phyloP scores from a whole-genome alignment of 768 basidiomycete species.

The Fomitopsis serialis region DNA sequence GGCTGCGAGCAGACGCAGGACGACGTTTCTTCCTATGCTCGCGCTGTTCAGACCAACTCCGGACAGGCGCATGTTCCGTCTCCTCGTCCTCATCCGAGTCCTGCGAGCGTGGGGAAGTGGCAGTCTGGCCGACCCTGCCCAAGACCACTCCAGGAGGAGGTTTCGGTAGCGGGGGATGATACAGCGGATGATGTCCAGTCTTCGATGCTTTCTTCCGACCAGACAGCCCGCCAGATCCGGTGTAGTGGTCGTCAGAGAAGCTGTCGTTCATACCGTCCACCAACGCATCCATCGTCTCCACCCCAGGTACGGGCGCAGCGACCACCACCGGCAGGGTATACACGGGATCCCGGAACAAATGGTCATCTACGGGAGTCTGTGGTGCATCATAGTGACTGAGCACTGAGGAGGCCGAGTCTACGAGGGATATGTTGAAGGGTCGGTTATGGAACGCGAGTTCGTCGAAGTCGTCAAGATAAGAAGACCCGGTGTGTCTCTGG shows the following conservation, averaged over 20 bases:
- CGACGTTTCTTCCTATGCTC: conserved; percentile 2
- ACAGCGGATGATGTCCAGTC: conserved; percentile 64
- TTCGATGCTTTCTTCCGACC: conserved; percentile 51
- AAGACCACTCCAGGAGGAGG: conserved; percentile 78
- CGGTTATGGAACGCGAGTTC: conserved; percentile 1
- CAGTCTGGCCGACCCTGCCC: conserved; percentile 35
- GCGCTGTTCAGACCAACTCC: conserved; percentile 2
- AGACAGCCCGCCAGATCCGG: conserved; percentile 31
- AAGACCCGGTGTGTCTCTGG: conserved; percentile 10
- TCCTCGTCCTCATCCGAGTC: conserved; percentile 58
- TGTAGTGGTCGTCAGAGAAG: conserved; percentile 49
- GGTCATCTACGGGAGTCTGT: conserved; percentile 57
- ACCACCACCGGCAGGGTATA: conserved; percentile 50
- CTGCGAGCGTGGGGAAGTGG: conserved; percentile 23
- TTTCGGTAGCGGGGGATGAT: conserved; percentile 77
- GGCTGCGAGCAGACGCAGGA: conserved; percentile 6
- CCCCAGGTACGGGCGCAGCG: conserved; percentile 70
- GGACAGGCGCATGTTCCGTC: conserved; percentile 30
- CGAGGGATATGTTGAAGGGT: conserved; percentile 34
- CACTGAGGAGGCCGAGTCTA: conserved; percentile 62
- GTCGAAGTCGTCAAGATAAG: not conserved
- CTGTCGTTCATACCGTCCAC: conserved; percentile 81
- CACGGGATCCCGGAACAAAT: conserved; percentile 26
- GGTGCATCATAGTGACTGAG: conserved; percentile 61
- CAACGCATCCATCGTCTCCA: conserved; percentile 84